Evolutionary conservation across 345 rosid genomes (phyloP).

Genomic region (Geranium brycei): DNA sequence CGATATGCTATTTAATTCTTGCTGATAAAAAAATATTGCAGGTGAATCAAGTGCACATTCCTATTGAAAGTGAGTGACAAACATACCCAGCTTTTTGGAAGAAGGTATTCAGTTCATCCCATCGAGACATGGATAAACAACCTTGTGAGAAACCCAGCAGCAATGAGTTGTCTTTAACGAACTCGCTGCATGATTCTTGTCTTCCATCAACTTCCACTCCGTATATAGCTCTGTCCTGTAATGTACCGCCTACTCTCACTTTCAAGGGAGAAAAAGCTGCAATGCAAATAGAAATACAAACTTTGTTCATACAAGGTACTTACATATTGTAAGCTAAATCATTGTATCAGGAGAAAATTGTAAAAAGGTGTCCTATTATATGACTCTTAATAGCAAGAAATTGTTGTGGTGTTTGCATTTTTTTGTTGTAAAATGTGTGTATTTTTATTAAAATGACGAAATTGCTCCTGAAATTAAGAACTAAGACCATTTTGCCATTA

Average conservation of each 20-base stretch:
- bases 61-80: not conserved
- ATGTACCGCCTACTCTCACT: conserved; percentile 72
- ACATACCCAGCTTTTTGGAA: conserved; percentile 41
- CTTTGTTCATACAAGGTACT: not conserved
- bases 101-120: conserved; percentile 55
- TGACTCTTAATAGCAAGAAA: too few relatives aligned
- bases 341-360: too few relatives aligned
- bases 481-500: too few relatives aligned
- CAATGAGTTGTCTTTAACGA: conserved; percentile 22
- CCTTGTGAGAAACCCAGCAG: conserved; percentile 58
- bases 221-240: conserved; percentile 48
- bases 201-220: conserved; percentile 16
- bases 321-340: not conserved
- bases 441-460: too few relatives aligned
- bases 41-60: not conserved
- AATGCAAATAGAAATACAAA: not conserved
- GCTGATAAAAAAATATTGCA: too few relatives aligned
- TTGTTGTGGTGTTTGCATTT: too few relatives aligned
- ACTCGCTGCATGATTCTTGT: conserved; percentile 28
- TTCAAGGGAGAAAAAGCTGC: conserved; percentile 66
- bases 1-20: too few relatives aligned
- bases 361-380: not conserved
- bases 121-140: conserved; percentile 49
- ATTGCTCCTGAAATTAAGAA: too few relatives aligned
- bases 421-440: too few relatives aligned